Evolutionary conservation across 495 filamentous ascomycete species (phyloP).

Genomic region (Trichoderma virens): DNA sequence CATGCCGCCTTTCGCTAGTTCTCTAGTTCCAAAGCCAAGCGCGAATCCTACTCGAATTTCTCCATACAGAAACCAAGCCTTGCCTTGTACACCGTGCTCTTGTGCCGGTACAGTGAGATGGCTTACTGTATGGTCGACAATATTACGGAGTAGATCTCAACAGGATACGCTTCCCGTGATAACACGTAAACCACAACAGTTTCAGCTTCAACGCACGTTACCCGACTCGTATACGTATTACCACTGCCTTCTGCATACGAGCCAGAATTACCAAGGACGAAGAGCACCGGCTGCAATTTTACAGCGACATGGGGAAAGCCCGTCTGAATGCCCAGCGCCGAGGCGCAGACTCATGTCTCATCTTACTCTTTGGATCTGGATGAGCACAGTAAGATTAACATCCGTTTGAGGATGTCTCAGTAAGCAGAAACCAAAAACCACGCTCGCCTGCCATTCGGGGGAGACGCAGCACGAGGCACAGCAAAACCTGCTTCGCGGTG

Average conservation of each 20-base stretch:
- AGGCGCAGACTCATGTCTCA: conserved; percentile 2
- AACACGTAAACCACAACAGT: conserved; percentile 6
- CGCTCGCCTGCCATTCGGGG: no score
- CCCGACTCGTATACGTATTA: neutral
- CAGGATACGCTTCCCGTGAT: no score
- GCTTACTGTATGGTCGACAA: no score
- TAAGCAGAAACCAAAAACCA: neutral
- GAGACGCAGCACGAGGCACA: neutral
- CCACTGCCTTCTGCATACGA: neutral
- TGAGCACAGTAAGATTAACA: neutral
- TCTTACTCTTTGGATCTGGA: neutral
- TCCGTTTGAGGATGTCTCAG: neutral
- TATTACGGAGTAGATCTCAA: no score
- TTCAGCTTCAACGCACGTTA: neutral
- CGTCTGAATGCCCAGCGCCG: neutral
- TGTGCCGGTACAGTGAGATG: no score
- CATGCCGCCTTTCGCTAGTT: no score
- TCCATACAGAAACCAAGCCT: no score
- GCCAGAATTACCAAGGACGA: neutral
- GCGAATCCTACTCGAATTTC: no score
- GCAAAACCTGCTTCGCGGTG: neutral
- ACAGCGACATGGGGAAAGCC: neutral
- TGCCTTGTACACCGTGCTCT: no score
- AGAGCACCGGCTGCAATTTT: neutral
- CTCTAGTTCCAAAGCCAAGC: no score